These are phyloP conservation scores for Chionographis japonica DNA, from an alignment of 106 monocot species.

Conservation along the genomic window DNA sequence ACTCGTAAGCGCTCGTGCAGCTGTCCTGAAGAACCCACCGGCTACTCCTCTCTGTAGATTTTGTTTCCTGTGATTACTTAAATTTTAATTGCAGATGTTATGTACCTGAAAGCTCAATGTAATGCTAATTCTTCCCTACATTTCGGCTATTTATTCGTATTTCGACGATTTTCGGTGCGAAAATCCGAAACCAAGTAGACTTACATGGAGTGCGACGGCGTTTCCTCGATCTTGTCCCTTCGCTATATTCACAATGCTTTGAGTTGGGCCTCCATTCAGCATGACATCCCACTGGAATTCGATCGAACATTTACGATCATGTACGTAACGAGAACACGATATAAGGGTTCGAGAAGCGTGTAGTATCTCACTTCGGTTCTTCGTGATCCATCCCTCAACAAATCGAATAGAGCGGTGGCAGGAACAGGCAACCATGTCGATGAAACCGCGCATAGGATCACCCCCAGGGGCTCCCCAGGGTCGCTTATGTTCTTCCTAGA, in stretches of 20 bases:
- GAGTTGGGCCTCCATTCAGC: slow-evolving; percentile 17
- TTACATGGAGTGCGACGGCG: slow-evolving; percentile 49
- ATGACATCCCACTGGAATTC: slow-evolving; percentile 58
- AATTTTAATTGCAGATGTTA: background rate
- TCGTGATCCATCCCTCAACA: slow-evolving; percentile 42
- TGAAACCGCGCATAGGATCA: slow-evolving; percentile 35
- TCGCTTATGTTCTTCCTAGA: slow-evolving; percentile 48
- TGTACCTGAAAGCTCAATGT: background rate
- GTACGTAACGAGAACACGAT: background rate
- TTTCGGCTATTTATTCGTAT: too few relatives aligned
- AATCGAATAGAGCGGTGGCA: slow-evolving; percentile 31
- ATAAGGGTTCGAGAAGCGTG: background rate
- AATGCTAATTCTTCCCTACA: too few relatives aligned
- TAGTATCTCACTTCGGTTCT: slow-evolving; percentile 35
- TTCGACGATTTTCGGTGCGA: too few relatives aligned
- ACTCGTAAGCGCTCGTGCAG: slow-evolving; percentile 41
- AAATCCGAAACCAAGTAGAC: slow-evolving; percentile 4
- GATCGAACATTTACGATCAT: background rate
- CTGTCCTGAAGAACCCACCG: slow-evolving; percentile 51
- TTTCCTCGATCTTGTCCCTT: slow-evolving; percentile 61
- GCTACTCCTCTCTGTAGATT: slow-evolving; percentile 9
- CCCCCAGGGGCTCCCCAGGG: slow-evolving; percentile 47
- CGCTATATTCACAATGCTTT: slow-evolving; percentile 31
- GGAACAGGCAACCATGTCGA: slow-evolving; percentile 52
- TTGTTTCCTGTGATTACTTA: slow-evolving; percentile 12